Evolutionary conservation across 768 basidiomycete species (phyloP).

Genomic region (Xerocomellus dryophilus): DNA sequence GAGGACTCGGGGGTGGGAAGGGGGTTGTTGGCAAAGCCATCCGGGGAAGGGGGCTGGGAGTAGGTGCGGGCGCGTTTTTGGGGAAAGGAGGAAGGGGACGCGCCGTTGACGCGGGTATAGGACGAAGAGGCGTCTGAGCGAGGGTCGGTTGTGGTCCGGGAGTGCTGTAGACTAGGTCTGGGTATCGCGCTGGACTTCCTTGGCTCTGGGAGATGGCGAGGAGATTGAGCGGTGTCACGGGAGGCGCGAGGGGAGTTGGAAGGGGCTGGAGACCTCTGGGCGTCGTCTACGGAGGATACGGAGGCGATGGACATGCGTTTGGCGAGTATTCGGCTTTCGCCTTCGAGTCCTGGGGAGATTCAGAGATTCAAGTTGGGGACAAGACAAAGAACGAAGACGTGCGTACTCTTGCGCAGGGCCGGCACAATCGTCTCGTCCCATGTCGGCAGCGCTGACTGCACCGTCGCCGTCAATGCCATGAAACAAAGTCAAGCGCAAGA

Average conservation of each 20-base stretch:
- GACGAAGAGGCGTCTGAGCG: slow-evolving; percentile 25
- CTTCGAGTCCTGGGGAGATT: slow-evolving; percentile 60
- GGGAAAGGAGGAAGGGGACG: slow-evolving; percentile 30
- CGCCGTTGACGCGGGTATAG: slow-evolving; percentile 26
- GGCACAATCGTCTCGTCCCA: slow-evolving; percentile 88
- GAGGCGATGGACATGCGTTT: slow-evolving; percentile 76
- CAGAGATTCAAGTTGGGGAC: background rate
- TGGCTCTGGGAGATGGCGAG: slow-evolving; percentile 30
- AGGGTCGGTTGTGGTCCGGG: slow-evolving; percentile 30
- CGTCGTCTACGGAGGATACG: slow-evolving; percentile 52
- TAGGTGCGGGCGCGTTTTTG: slow-evolving; percentile 59
- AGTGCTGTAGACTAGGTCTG: slow-evolving; percentile 41
- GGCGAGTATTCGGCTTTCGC: slow-evolving; percentile 73
- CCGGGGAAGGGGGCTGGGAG: slow-evolving; percentile 48
- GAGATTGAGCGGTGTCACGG: slow-evolving; percentile 17
- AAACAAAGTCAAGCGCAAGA: background rate
- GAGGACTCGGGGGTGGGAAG: slow-evolving; percentile 37
- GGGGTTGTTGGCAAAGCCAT: slow-evolving; percentile 27
- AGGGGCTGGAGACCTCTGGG: slow-evolving; percentile 21
- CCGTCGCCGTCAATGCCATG: slow-evolving; percentile 44
- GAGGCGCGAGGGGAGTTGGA: slow-evolving; percentile 19
- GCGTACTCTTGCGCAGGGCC: slow-evolving; percentile 70
- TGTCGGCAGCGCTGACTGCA: slow-evolving; percentile 42
- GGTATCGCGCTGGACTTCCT: slow-evolving; percentile 45
- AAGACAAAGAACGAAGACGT: too few species aligned